Base-by-base conservation (phyloP, 2,329 filamentous ascomycete species). In the Fusarium tupiense region DNA sequence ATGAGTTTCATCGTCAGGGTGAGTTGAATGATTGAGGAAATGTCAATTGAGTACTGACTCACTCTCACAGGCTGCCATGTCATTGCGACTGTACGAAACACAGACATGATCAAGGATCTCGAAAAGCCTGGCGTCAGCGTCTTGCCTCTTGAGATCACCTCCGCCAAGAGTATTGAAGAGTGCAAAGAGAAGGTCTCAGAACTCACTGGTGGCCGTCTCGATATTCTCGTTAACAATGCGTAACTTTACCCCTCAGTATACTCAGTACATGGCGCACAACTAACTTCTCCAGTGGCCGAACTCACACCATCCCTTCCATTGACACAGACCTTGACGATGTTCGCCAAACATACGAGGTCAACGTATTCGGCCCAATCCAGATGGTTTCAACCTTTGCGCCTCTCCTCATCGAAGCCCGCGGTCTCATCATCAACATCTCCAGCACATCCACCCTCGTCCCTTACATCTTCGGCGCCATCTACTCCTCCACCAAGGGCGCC, bases 141-240 rank as follows among this genome's bases (percentile, higher is more conserved):
- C 22, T 72, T 90, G 14, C 76, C 82, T 38, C 85, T 90, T 17
- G 89, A 91, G 64, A 88, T 91, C 37, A 90, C 88, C 35, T 83
- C 85, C 26, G 76, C 81, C 24, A 83, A 85, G 31, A 90, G 87
- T 72, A 88, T 91, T 78, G 83, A 82, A 24, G 78, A 79, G 47
- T 88, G 86, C 75, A 86, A 85, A 63, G 81, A 82, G 6, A 82
- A 86, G 59, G 86, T 90, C 19, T 75, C 81, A 17, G 77, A 83
- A 19, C 80, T 90, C 53, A 89, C 87, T 5, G 84, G 84, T 14
- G 88, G 88, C 20, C 86, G 82, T 53, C 85, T 91, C 10, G 88
- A 91, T 72, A 85, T 90, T 52, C 86, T 91, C 24, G 84, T 91
- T 56, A 91, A 90, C 80, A 91, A 91, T 69, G 88, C 89, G 87